Percentiles rank a stretch among this genome's conserved stretches.
phyloP scores from a whole-genome alignment of 805 yeast species.

The Priceomyces fermenticarens region DNA sequence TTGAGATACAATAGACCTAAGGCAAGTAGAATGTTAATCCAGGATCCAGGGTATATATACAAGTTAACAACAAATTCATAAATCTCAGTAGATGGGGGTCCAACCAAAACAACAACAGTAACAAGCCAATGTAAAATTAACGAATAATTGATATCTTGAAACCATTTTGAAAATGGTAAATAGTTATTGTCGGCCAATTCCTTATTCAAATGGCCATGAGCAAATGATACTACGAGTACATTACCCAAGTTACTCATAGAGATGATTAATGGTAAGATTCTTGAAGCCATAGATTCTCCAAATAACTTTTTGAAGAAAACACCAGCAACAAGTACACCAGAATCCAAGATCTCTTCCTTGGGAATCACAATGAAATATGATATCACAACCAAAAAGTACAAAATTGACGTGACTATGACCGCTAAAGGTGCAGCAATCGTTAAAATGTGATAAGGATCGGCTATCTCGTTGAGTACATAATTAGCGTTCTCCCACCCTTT shows the following conservation, averaged over 20 bases:
- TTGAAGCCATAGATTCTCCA: slow-evolving; percentile 49
- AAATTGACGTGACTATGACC: slow-evolving; percentile 47
- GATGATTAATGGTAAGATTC: slow-evolving; percentile 54
- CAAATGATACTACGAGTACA: slow-evolving; percentile 60
- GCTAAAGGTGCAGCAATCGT: slow-evolving; percentile 62
- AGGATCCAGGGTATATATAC: slow-evolving; percentile 62
- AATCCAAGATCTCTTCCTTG: slow-evolving; percentile 42
- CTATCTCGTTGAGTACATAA: slow-evolving; percentile 57
- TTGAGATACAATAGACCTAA: slow-evolving; percentile 54
- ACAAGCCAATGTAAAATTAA: slow-evolving; percentile 54
- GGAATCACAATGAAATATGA: slow-evolving; percentile 58
- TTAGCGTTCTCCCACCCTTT: slow-evolving; percentile 73
- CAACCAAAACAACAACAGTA: slow-evolving; percentile 49
- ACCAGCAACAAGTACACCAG: slow-evolving; percentile 67
- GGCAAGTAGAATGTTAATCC: slow-evolving; percentile 53
- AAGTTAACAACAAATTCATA: slow-evolving; percentile 62
- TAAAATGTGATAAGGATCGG: slow-evolving; percentile 54
- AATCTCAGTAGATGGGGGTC: slow-evolving; percentile 63
- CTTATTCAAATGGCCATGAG: slow-evolving; percentile 57
- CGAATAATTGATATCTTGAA: slow-evolving; percentile 44
- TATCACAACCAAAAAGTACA: slow-evolving; percentile 55
- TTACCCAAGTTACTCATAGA: slow-evolving; percentile 63
- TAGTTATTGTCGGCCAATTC: slow-evolving; percentile 52
- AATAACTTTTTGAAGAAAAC: slow-evolving; percentile 55
- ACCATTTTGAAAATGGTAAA: slow-evolving; percentile 49